Evolutionary conservation across 2,329 filamentous ascomycete species (phyloP).

Genomic region (Tolypocladium endophyticum): DNA sequence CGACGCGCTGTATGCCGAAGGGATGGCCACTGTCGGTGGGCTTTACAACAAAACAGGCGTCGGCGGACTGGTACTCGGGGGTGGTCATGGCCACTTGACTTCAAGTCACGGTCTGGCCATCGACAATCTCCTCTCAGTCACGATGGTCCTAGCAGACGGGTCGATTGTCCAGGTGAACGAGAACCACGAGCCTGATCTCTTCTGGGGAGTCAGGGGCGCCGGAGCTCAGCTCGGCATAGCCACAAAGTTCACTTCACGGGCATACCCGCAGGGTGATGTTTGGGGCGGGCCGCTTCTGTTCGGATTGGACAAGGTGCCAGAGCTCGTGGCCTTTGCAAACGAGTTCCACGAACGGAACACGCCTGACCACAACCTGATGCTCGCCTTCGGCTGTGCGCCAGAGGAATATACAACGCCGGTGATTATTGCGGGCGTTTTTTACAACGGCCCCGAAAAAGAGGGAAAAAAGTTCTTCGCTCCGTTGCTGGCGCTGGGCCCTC

Average conservation of each 20-base stretch:
- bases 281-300: constrained; percentile 19
- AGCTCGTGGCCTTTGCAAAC: constrained; percentile 20
- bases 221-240: constrained; percentile 32
- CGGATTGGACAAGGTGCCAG: constrained; percentile 12
- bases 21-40: constrained; percentile 49
- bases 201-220: constrained; percentile 29
- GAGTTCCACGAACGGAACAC: constrained; percentile 13
- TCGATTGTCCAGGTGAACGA: constrained; percentile 26
- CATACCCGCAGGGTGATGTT: constrained; percentile 12
- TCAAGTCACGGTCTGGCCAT: constrained; percentile 40
- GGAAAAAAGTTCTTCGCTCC: constrained; percentile 2
- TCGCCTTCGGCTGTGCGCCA: not conserved
- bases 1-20: constrained; percentile 33
- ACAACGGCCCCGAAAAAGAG: constrained; percentile 5
- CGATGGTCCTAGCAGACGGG: constrained; percentile 28
- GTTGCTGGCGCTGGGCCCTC: not conserved
- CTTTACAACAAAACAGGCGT: constrained; percentile 54
- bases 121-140: constrained; percentile 29
- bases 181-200: constrained; percentile 29
- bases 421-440: not conserved
- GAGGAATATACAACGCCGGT: constrained; percentile 1
- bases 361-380: constrained; percentile 2
- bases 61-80: constrained; percentile 46
- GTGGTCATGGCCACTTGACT: constrained; percentile 48
- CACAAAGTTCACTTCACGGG: constrained; percentile 22